Percentiles rank a stretch among this genome's conserved stretches.
Conservation (phyloP, 768 basidiomycete genomes). For the Xerocomus brunneocitrinus region DNA sequence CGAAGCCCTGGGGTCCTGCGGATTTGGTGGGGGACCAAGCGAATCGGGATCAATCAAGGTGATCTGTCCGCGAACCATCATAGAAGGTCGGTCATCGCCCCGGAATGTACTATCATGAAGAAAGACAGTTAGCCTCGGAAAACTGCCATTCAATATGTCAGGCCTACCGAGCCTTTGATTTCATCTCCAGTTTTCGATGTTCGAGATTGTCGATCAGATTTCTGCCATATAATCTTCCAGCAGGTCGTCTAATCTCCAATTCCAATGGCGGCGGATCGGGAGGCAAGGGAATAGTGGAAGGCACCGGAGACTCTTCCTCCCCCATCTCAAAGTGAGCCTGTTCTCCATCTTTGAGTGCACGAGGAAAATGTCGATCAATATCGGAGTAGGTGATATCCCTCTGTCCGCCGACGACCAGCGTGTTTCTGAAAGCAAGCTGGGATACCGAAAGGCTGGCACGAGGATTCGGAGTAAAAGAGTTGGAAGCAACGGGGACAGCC, state of each 20-base stretch:
- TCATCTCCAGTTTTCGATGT: slow-evolving; percentile 75
- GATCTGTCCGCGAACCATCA: slow-evolving; percentile 74
- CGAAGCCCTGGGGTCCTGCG: slow-evolving; percentile 41
- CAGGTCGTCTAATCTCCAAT: slow-evolving; percentile 41
- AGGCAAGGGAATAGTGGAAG: slow-evolving; percentile 28
- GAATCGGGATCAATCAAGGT: slow-evolving; percentile 73
- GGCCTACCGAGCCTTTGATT: slow-evolving; percentile 76
- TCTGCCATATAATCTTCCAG: slow-evolving; percentile 83
- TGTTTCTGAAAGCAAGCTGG: slow-evolving; percentile 83
- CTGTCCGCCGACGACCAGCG: slow-evolving; percentile 65
- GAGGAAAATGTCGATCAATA: slow-evolving; percentile 56
- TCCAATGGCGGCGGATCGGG: slow-evolving; percentile 32
- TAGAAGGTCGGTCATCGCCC: slow-evolving; percentile 85
- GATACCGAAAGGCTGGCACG: slow-evolving; percentile 66
- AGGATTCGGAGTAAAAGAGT: slow-evolving; percentile 78
- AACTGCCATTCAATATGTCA: background rate
- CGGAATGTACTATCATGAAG: slow-evolving; percentile 62
- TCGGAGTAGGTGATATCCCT: slow-evolving; percentile 59
- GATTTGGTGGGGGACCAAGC: slow-evolving; percentile 46
- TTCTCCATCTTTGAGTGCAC: slow-evolving; percentile 76
- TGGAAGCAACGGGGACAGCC: slow-evolving; percentile 44
- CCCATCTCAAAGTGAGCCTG: slow-evolving; percentile 52
- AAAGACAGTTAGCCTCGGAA: slow-evolving; percentile 5
- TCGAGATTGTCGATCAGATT: slow-evolving; percentile 91
- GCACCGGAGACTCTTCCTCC: slow-evolving; percentile 34